Evolutionary conservation across 2,329 filamentous ascomycete species (phyloP), one percentile per base, ranked within the genome.

Genomic region (Venturia pyrina): DNA sequence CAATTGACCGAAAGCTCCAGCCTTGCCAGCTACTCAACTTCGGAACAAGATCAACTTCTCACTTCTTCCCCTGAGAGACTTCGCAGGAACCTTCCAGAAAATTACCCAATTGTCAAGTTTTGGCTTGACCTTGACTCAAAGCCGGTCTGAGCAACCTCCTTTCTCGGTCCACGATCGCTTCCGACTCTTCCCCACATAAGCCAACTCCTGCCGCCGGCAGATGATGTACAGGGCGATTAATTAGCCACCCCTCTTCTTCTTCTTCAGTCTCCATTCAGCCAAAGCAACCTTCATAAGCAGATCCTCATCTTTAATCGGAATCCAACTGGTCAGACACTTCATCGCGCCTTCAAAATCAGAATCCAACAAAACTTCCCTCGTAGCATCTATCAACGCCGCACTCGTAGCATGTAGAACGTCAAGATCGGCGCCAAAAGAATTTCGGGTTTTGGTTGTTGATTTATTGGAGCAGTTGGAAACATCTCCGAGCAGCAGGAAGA

Each of bases 261-360:
- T 78, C 74, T 84, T 80, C 72, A 85, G 78, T 79, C 90, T 96
- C 85, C 90, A 97, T 78, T 98, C 93, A 17, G 90, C 87, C 73
- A 88, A 88, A 34, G 91, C 87, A 67, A 97, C 91, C 71, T 88
- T 88, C 91, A 99, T 96, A 72, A 99, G 82, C 66, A 96, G 78
- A 74, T 98, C 92, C 73, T 96, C 91, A 72, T 99, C 93, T 77
- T 91, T 91, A 75, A 99, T 89, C 24, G 93, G 92, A 57, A 98
- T 89, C 87, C 91, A 96, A 66, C 89, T 92, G 40, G 95, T 98
- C 68, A 99, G 81, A 8, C 93, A 89, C 79, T 97, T 98, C 95
- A 99, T 99, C 60, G 90, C 90, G 72, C 96, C 96, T 75, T 99
- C 95, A 76, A 98, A 99, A 75, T 99, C 95, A 21, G 90, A 91